Percentiles rank a stretch among this genome's conserved stretches.
phyloP scores from a whole-genome alignment of 2,329 filamentous ascomycete genomes.

The Aspergillus ustus region DNA sequence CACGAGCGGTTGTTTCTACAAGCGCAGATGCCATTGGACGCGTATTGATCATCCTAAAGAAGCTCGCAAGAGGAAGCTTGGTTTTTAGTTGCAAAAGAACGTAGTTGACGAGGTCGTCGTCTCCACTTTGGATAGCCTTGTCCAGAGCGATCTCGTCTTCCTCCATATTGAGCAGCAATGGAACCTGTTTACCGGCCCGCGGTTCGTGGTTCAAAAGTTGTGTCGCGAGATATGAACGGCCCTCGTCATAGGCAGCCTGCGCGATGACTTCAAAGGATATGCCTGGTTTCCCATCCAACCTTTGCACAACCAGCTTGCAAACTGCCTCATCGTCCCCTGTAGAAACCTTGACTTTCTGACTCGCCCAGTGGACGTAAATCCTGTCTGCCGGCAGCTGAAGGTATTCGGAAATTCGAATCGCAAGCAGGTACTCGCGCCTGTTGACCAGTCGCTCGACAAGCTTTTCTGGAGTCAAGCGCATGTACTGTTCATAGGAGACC shows the following conservation, averaged over 20 bases:
- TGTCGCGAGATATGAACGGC: constrained; percentile 83
- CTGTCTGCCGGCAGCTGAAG: constrained; percentile 82
- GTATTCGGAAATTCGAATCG: constrained; percentile 85
- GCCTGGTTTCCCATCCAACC: constrained; percentile 82
- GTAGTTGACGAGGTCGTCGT: constrained; percentile 89
- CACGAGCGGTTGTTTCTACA: constrained; percentile 80
- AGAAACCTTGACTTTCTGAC: constrained; percentile 85
- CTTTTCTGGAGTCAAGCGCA: constrained; percentile 84
- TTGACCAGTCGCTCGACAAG: constrained; percentile 86
- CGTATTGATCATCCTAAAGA: constrained; percentile 89
- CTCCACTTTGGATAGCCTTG: constrained; percentile 94
- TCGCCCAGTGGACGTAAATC: constrained; percentile 97
- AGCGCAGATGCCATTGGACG: constrained; percentile 85
- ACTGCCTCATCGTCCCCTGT: constrained; percentile 86
- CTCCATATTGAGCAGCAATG: constrained; percentile 89
- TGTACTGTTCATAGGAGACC: constrained; percentile 90
- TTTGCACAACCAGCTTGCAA: constrained; percentile 83
- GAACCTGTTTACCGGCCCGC: constrained; percentile 92
- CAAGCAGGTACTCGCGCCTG: constrained; percentile 87
- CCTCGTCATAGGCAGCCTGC: constrained; percentile 90
- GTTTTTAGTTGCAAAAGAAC: constrained; percentile 87
- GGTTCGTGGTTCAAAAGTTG: constrained; percentile 92
- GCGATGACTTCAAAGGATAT: constrained; percentile 97
- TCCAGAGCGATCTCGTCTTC: constrained; percentile 94
- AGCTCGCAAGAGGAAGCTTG: constrained; percentile 85